Evolutionary conservation across 306 rosid genomes (phyloP), one percentile per base, ranked within the genome.

Genomic region (Prunus fruticosa): DNA sequence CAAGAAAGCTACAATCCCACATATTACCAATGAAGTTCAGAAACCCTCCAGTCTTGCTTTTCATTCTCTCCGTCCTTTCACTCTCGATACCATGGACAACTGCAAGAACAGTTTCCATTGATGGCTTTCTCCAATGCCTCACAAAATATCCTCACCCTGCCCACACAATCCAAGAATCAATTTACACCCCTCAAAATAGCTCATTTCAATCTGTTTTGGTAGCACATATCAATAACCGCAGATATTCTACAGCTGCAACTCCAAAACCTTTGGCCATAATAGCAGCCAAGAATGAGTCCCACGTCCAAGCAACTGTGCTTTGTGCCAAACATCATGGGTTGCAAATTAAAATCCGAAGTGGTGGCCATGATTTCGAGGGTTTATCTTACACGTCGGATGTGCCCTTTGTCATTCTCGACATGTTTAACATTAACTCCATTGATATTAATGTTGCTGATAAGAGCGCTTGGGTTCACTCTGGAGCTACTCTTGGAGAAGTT

Each of bases 391-490:
- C 64, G 13, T 80, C 83, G 1, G 10, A 68, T 12, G 49, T 75
- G 75, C 83, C 12, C 25, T 81, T 64, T 75, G 18, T 88, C 76
- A 2, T 93, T 41, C 68, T 89, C 47, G 93, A 50, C 80, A 60
- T 75, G 80, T 14, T 88, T 58, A 74, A 70, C 53, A 86, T 89
- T 1, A 82, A 82, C 0, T 69, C 52, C 2, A 45, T 92, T n/a
- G 5, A 77, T 11, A 83, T 88, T 1, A 84, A 88, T 52, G 38
- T 84, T 5, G 30, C 65, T 10, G 79, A n/a, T 0, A 70, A 82
- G 51, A 87, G 73, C 0, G 96, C 93, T 0, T 92, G 97, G 96
- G 79, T 90, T 66, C 88, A 90, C 51, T 67, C 91, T 0, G 94
- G 97, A 0, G 90, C 91, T 6, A 90, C 91, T 0, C 22, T 86